Evolutionary conservation across 805 yeast species (phyloP).

Genomic region (Torulaspora indica): DNA sequence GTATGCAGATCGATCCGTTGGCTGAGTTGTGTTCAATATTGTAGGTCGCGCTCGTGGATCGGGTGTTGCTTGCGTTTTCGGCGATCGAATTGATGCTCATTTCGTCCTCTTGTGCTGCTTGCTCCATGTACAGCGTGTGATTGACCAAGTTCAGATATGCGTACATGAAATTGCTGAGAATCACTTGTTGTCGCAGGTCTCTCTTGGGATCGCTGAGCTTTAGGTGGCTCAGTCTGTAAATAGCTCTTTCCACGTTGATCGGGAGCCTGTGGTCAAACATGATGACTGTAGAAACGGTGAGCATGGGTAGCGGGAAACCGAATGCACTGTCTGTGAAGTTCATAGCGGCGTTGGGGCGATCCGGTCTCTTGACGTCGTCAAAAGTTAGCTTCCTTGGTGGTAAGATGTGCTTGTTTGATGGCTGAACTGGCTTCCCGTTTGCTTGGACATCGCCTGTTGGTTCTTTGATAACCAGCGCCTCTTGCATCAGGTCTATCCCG

Average conservation of each 20-base stretch:
- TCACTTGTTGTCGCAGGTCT: slow-evolving; percentile 85
- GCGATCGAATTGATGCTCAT: slow-evolving; percentile 10
- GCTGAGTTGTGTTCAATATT: slow-evolving; percentile 18
- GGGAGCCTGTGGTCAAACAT: slow-evolving; percentile 88
- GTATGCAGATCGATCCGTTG: slow-evolving; percentile 29
- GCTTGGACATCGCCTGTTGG: slow-evolving; percentile 4
- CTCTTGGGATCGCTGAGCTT: slow-evolving; percentile 92
- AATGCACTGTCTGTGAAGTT: slow-evolving; percentile 73
- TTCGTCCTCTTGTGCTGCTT: slow-evolving; percentile 39
- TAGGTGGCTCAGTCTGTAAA: slow-evolving; percentile 85
- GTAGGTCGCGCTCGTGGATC: slow-evolving; percentile 9
- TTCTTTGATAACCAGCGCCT: slow-evolving; percentile 2
- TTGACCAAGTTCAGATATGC: slow-evolving; percentile 92
- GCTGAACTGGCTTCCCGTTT: not conserved
- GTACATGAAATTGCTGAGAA: slow-evolving; percentile 94
- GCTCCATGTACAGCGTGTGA: slow-evolving; percentile 78
- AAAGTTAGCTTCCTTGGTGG: slow-evolving; percentile 36
- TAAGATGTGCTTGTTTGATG: slow-evolving; percentile 8
- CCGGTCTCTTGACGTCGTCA: slow-evolving; percentile 36
- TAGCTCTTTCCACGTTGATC: slow-evolving; percentile 92
- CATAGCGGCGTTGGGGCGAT: slow-evolving; percentile 51
- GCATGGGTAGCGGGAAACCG: slow-evolving; percentile 82
- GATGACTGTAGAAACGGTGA: slow-evolving; percentile 67
- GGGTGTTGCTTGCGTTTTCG: too few relatives aligned
- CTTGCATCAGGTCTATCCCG: slow-evolving; percentile 15